Evolutionary conservation across 768 basidiomycete genomes (phyloP), one percentile per base, ranked within the genome.

Genomic region (Phlegmacium glaucopus): DNA sequence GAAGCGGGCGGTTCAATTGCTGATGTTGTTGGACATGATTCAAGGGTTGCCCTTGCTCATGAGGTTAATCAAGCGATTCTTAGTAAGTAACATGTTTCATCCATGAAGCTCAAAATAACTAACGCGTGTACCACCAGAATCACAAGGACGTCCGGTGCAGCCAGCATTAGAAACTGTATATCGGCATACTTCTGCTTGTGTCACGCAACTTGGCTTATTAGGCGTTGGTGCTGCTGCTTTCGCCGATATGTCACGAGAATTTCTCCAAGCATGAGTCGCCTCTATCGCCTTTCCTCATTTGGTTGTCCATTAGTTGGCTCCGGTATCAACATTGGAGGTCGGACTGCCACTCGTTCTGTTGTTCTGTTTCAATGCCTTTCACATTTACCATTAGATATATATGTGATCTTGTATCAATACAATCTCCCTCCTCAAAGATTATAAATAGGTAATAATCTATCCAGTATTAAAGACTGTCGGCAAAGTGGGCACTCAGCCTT

Each of bases 401-500:
- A 47, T 54, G 50, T 27, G 44, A 17, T 49, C 46, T 44, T 12
- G 11, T 43, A 28, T 41, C 36, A 29, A 37, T 36, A 41, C 27
- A 1, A 35, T 42, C 39, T 32, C 45, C 40, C 32, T 44, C 47
- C 55, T 75, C 67, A 93, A 58, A 94, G 71, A 67, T 94, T 94
- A 71, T 93, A 87, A 55, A 94, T 80, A 12, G 91, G 89, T 49
- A 91, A 62, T 44, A 94, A 63, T 49, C 80, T 79, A 38, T 80
- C 75, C 47, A 91, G 67, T 63, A 76, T 78, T 49, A 94, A 63
- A 9, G 77, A 75, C 61, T 94, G 91, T 54, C 91, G 79, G 65
- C 91, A 94, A 6, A 94, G 70, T 2, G 91, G 91, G 63, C 91
- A 94, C 64, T 93, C 91, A 8, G 90, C 76, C 87, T 89, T 22